phyloP scores from a whole-genome alignment of 441 rosid genomes.

The Euphorbia celastroides region DNA sequence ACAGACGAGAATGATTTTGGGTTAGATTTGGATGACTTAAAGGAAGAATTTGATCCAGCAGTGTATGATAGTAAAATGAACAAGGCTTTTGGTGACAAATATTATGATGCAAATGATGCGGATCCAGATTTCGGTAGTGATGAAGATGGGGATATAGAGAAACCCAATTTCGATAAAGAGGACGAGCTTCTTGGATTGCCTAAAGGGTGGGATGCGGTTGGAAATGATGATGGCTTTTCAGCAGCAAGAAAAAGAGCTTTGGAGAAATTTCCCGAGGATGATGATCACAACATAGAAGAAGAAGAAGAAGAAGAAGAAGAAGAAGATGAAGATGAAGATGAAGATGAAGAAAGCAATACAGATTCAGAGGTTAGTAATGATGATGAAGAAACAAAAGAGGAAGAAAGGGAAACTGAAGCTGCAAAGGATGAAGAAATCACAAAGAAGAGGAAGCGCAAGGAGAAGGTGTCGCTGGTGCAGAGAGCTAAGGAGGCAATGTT shows the following conservation, averaged over 20 bases:
- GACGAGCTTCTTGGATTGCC: slow-evolving; percentile 51
- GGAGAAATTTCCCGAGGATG: slow-evolving; percentile 33
- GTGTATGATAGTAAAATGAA: slow-evolving; percentile 84
- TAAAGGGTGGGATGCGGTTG: slow-evolving; percentile 56
- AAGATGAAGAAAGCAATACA: neutral
- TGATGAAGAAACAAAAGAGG: slow-evolving; percentile 55
- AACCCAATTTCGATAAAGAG: slow-evolving; percentile 80
- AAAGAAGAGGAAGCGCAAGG: slow-evolving; percentile 67
- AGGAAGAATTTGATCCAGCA: slow-evolving; percentile 71
- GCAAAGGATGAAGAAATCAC: slow-evolving; percentile 41
- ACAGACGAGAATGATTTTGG: slow-evolving; percentile 32
- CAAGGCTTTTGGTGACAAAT: slow-evolving; percentile 45
- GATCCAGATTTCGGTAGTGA: slow-evolving; percentile 44
- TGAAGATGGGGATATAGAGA: slow-evolving; percentile 33
- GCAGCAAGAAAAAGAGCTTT: slow-evolving; percentile 60
- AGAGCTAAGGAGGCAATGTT: slow-evolving; percentile 68
- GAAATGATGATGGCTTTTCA: slow-evolving; percentile 49
- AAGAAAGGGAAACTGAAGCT: slow-evolving; percentile 17
- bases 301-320: neutral
- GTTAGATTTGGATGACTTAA: slow-evolving; percentile 44
- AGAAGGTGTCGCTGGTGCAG: slow-evolving; percentile 54
- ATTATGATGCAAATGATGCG: slow-evolving; percentile 33
- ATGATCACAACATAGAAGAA: slow-evolving; percentile 17
- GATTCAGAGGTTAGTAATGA: slow-evolving; percentile 21
- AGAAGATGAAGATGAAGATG: slow-evolving; percentile 20